Conservation (phyloP, 768 basidiomycete genomes). For the Crepidotus variabilis region DNA sequence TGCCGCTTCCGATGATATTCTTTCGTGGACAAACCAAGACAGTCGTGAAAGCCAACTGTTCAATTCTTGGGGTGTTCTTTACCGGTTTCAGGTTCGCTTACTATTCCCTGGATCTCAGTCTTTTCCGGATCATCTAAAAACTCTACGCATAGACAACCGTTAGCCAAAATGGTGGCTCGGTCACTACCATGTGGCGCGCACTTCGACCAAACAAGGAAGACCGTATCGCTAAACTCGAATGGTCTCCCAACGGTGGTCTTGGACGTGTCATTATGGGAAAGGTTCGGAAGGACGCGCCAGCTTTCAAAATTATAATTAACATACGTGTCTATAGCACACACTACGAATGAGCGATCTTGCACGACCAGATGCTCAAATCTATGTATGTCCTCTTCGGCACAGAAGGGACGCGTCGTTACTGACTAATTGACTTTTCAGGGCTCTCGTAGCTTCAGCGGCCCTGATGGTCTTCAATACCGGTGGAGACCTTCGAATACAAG, state of each 20-base stretch:
- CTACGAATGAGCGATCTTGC: slow-evolving; percentile 83
- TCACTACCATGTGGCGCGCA: slow-evolving; percentile 78
- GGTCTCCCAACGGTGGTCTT: slow-evolving; percentile 78
- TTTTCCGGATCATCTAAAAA: slow-evolving; percentile 10
- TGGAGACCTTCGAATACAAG: slow-evolving; percentile 68
- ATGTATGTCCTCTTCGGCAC: slow-evolving; percentile 33
- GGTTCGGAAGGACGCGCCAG: slow-evolving; percentile 34
- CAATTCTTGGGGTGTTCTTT: slow-evolving; percentile 76
- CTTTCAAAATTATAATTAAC: slow-evolving; percentile 17
- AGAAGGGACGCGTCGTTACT: slow-evolving; percentile 6
- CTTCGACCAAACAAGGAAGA: slow-evolving; percentile 85
- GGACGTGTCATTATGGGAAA: slow-evolving; percentile 86
- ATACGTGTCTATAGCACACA: slow-evolving; percentile 49
- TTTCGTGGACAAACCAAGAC: slow-evolving; percentile 87
- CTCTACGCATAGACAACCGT: slow-evolving; percentile 56
- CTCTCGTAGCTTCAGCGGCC: slow-evolving; percentile 72
- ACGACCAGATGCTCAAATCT: slow-evolving; percentile 58
- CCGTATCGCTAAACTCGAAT: slow-evolving; percentile 84
- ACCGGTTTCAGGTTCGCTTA: slow-evolving; percentile 69
- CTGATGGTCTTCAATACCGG: slow-evolving; percentile 76
- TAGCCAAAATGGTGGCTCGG: slow-evolving; percentile 57
- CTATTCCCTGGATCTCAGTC: slow-evolving; percentile 2
- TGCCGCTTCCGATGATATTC: slow-evolving; percentile 58
- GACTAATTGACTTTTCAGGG: slow-evolving; percentile 34
- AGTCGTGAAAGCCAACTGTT: slow-evolving; percentile 81